Evolutionary conservation across 2,329 filamentous ascomycete genomes (phyloP).

Genomic region (Aspergillus fischeri): DNA sequence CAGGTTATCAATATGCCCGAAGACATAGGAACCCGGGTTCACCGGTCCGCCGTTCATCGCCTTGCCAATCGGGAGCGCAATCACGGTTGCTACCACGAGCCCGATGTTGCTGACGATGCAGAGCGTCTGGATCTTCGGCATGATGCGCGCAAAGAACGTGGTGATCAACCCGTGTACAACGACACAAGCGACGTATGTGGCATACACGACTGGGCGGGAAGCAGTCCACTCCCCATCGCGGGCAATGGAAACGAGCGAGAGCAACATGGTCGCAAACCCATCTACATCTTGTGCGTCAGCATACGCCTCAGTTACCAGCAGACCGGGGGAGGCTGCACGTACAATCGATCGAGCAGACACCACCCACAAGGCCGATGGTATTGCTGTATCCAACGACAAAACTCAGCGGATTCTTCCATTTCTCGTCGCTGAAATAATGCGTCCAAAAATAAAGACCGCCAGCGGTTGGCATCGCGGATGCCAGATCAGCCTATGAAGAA

Average conservation of each 20-base stretch:
- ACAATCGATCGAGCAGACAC: conserved; percentile 59
- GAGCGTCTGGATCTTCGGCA: conserved; percentile 56
- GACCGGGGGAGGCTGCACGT: conserved; percentile 5
- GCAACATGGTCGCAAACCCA: conserved; percentile 26
- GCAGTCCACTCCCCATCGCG: conserved; percentile 55
- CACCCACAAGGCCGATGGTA: conserved; percentile 56
- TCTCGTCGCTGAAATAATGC: conserved; percentile 54
- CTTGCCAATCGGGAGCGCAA: conserved; percentile 52
- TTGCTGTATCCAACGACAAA: conserved; percentile 61
- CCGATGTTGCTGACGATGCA: conserved; percentile 54
- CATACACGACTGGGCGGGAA: conserved; percentile 54
- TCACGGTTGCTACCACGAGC: conserved; percentile 52
- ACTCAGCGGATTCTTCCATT: conserved; percentile 53
- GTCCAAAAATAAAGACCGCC: conserved; percentile 59
- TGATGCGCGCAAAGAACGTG: conserved; percentile 51
- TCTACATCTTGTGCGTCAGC: conserved; percentile 7
- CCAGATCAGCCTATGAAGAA: conserved; percentile 43
- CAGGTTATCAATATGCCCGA: conserved; percentile 52
- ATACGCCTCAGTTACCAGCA: background rate
- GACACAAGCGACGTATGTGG: conserved; percentile 53
- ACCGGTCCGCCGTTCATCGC: conserved; percentile 20
- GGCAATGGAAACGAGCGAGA: conserved; percentile 55
- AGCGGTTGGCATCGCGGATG: conserved; percentile 54
- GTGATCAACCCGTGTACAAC: conserved; percentile 53
- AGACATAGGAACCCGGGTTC: conserved; percentile 48